These are phyloP conservation scores for Schizosaccharomyces octosporus DNA, from an alignment of 805 yeast genomes.

Conservation along the genomic window DNA sequence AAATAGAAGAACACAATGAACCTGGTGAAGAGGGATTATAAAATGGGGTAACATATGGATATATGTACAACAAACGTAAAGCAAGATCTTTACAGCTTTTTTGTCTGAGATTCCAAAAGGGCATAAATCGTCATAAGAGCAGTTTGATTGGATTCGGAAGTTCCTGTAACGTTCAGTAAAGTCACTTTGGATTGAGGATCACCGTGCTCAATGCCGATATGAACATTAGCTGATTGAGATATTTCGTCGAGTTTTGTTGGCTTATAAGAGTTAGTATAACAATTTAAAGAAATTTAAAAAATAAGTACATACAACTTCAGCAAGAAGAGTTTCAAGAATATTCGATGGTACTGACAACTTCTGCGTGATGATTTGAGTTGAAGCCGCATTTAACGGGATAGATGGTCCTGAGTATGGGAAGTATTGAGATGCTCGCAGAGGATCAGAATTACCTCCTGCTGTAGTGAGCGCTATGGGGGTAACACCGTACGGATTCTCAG, in stretches of 20 bases:
- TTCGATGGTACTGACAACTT: neutral
- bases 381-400: neutral
- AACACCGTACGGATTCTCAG: neutral
- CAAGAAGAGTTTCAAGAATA: neutral
- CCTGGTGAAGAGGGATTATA: too few relatives aligned
- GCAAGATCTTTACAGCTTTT: neutral
- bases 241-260: neutral
- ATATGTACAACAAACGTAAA: neutral
- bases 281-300: neutral
- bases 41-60: too few relatives aligned
- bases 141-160: neutral
- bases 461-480: neutral
- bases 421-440: neutral
- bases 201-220: neutral
- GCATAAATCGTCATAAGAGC: neutral
- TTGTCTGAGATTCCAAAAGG: neutral
- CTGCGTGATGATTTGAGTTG: neutral
- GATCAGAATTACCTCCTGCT: neutral
- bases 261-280: neutral
- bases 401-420: neutral
- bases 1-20: too few relatives aligned
- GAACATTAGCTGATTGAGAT: neutral
- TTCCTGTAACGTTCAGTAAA: neutral
- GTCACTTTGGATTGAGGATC: neutral
- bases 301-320: neutral